Base-by-base conservation (phyloP, 345 rosid genomes). In the Ceriops tagal region DNA sequence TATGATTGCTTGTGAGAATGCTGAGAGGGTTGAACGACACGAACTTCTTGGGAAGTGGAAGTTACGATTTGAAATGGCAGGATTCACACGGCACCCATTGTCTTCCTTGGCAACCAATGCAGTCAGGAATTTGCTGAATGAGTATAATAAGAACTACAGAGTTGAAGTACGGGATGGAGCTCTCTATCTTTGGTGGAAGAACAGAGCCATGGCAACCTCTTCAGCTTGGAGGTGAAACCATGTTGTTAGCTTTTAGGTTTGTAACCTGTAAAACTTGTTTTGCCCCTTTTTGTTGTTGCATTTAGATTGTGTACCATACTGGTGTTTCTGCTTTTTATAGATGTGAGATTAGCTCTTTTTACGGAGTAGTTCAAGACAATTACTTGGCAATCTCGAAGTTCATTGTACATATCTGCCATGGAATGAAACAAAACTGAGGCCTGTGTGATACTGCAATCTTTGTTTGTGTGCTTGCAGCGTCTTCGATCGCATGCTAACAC, bases 1-100 rank as follows among this genome's bases (percentile, higher is more conserved):
- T 72, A 87, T 91, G 97, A 84, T 91, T 64, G 95, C 95, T 47
- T 91, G 95, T 35, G 97, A 91, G 82, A 89, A 74, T 15, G 67
- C 75, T 15, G 97, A 91, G 76, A 87, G 97, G 71, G 92, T 91
- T 61, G 97, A 91, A 73, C 81, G 97, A 24, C 97, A 91, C 22
- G 95, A 91, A 77, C 82, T 84, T 39, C 75, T 88, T 0, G 95
- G 87, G 64, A 91, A 88, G 52, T 91, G 97, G 97, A 85, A 82
- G 67, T 81, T 71, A 6, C 79, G 97, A 62, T 80, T 88, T 61
- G 53, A 13, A 66, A 88, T 88, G 95, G 97, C 97, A 0, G 95
- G 87, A 60, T 91, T 91, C 69, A 70, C 65, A 43, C 85, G 75
- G 13, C 82, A 70, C 67, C 83, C 73, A 1, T 56, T 91, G 61